phyloP scores from a whole-genome alignment of 225 moss, liverwort and hornwort species.

The Antitrichia curtipendula region DNA sequence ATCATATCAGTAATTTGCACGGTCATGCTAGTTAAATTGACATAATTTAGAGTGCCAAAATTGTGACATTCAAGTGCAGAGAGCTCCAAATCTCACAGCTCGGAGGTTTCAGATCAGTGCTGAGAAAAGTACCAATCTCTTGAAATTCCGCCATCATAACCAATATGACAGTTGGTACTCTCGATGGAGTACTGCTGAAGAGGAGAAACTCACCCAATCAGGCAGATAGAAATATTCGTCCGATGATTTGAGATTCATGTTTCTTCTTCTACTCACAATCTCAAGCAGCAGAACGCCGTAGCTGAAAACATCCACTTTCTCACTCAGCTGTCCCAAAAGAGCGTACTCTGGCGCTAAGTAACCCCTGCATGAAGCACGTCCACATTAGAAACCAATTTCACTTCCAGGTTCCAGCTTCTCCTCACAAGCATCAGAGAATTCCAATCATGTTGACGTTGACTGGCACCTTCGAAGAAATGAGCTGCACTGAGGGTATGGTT shows the following conservation, averaged over 20 bases:
- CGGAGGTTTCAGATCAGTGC: neutral
- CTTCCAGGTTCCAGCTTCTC: neutral
- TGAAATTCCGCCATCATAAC: neutral
- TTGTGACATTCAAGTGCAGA: neutral
- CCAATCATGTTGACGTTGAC: neutral
- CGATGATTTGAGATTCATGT: neutral
- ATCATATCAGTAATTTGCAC: neutral
- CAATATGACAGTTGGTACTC: neutral
- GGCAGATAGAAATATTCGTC: neutral
- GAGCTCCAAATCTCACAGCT: neutral
- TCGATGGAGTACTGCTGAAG: neutral
- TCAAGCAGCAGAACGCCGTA: neutral
- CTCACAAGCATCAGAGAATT: neutral
- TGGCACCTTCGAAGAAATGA: neutral
- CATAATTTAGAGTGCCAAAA: neutral
- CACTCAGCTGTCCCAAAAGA: neutral
- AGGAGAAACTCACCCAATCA: neutral
- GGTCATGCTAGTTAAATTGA: neutral
- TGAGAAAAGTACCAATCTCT: neutral
- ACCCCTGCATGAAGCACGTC: neutral
- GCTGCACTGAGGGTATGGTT: neutral
- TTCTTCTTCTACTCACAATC: neutral
- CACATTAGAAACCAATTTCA: neutral
- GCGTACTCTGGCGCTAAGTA: slow-evolving; percentile 10
- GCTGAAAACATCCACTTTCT: slow-evolving; percentile 18